Evolutionary conservation across 306 rosid species (phyloP).

Genomic region (Psophocarpus tetragonolobus): DNA sequence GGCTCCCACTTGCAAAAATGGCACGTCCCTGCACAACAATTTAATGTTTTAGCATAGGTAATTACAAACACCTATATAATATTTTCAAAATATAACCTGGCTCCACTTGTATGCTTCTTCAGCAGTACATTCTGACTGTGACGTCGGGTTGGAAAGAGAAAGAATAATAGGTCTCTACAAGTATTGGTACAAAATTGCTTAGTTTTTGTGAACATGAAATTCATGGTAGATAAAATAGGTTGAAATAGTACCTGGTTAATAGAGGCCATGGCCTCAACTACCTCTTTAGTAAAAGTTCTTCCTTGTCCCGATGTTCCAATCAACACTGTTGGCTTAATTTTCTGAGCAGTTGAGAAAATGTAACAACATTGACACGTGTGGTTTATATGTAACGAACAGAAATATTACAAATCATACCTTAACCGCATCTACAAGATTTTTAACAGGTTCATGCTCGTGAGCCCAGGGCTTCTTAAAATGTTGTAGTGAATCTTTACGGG

Average conservation of each 20-base stretch:
- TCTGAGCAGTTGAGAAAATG: conserved; percentile 46
- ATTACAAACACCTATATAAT: neutral
- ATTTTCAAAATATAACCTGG: too few species aligned
- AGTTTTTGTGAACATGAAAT: conserved; percentile 6
- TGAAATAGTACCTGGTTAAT: conserved; percentile 64
- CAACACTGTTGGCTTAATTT: conserved; percentile 88
- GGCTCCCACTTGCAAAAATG: conserved; percentile 92
- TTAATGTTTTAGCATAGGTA: neutral
- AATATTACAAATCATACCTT: conserved; percentile 49
- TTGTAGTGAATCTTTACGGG: conserved; percentile 89
- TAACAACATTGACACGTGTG: conserved; percentile 17
- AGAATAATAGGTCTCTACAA: conserved; percentile 52
- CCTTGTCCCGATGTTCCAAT: conserved; percentile 97
- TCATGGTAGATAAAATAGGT: neutral
- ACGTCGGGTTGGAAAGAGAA: conserved; percentile 57
- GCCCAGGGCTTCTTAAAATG: conserved; percentile 99
- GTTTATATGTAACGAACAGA: conserved; percentile 26
- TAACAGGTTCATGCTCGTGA: conserved; percentile 80
- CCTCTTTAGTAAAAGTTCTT: conserved; percentile 77
- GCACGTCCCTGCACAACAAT: conserved; percentile 73
- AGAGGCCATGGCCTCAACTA: conserved; percentile 81
- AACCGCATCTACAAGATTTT: conserved; percentile 66
- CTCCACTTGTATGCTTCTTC: conserved; percentile 57
- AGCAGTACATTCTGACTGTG: conserved; percentile 59
- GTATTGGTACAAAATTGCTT: conserved; percentile 6